Evolutionary conservation across 2,329 filamentous ascomycete genomes (phyloP), one percentile per base, ranked within the genome.

Genomic region (Fusarium udum): DNA sequence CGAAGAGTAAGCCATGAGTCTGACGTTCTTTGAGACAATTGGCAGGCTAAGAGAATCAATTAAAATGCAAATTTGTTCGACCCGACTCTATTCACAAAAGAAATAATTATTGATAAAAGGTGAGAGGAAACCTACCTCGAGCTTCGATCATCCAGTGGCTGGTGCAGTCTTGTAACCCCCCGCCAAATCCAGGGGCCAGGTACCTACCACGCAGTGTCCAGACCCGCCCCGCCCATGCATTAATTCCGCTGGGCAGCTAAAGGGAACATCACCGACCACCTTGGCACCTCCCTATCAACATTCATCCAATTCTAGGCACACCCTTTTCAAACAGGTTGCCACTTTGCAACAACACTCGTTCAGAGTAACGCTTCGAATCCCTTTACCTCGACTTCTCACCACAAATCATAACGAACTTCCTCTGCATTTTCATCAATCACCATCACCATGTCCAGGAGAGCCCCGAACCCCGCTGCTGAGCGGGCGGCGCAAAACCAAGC

Each of bases 401-500:
- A 11, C 64, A 45, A 64, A 40, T 22, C 31, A 32, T 43, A 32
- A 42, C 39, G 24, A 39, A 22, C 34, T 40, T 62, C 55, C 36
- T 45, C 40, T 55, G 36, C 24, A 57, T 56, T 43, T 37, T 37
- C 52, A 31, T 31, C 56, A 64, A 65, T 55, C 34, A 40, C 40
- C 51, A 67, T 72, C 73, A 61, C 77, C 75, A 97, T 97, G 93
- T 96, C 94, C 78, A 89, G 94, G 86, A 90, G 93, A 81, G 85
- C 90, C 69, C 89, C 91, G 67, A 93, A 94, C 84, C 91, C 93
- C 80, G 91, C 91, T 74, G 93, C 94, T 76, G 94, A 97, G 84
- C 92, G 94, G 83, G 93, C 95, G 79, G 95, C 95, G 79, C 93
- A 97, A 85, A 99, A 99, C 85, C 92, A 94, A 83, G 91, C 92